Base-by-base conservation (phyloP, 176 grass and related monocot genomes). In the Ensete glaucum region DNA sequence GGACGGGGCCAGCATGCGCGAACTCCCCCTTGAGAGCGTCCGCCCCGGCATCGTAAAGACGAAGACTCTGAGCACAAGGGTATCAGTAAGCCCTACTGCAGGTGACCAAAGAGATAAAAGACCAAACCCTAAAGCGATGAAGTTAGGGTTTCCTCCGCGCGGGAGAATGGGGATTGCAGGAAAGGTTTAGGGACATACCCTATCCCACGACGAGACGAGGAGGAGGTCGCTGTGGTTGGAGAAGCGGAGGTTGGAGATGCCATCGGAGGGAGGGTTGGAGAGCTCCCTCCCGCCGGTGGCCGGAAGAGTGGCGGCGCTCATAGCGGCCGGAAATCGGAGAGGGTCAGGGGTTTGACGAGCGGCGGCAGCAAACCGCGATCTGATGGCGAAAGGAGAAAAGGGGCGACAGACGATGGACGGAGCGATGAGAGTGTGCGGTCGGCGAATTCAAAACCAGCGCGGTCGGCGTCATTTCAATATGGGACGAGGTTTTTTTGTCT, bases 181-280 rank as follows among this genome's bases (percentile, higher is more conserved):
- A 62, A 52, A 73, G 23, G 48, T 60, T 15, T 19, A 17, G 23
- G 69, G 53, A 13, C 53, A 79, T 76, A 99, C 95, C 88, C 88
- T 99, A 70, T 99, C 95, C 95, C 95, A 99, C 8, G 95, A 99
- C 55, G 90, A 99, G 73, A 99, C 95, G 66, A 99, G 89, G 58
- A 99, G 85, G 70, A 94, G 85, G 74, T 99, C 87, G 73, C 95
- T 99, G 88, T 99, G 95, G 82, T 99, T 99, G 66, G 95, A 99
- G 81, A 99, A 99, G 24, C 88, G 95, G 54, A 99, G 84, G 81
- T 89, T 94, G 78, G 95, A 91, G 84, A 99, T 88, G 57, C 95
- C 95, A 60, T 99, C 90, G 0, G 95, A 69, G 4, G 95, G 95
- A 8, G 90, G 90, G 20, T 81, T 74, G 9, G 75, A 66, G 34